Base-by-base conservation (phyloP, 441 rosid species). In the Lagerstroemia fauriei region DNA sequence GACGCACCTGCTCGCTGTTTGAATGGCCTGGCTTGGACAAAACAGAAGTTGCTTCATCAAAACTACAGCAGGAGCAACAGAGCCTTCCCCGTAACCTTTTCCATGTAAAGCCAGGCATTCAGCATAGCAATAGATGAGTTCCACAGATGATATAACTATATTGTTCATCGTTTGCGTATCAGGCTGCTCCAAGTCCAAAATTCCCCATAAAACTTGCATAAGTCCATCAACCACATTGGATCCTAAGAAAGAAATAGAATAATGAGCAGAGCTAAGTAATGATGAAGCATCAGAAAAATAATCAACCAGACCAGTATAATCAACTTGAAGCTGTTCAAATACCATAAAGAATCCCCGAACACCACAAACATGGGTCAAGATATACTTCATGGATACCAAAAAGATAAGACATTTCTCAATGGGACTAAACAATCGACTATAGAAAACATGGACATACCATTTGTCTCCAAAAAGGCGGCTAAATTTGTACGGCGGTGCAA, bases 161-260 rank as follows among this genome's bases (percentile, higher is more conserved):
- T 91, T 96, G 89, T 96, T 97, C 98, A 95, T 91, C 57, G 99
- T 97, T 79, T 92, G 99, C 8, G 99, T 92, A 85, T 95, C 98
- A 61, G 97, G 99, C 82, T 93, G 95, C 87, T 94, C 99, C 20
- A 94, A 88, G 85, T 96, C 99, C 89, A 97, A 88, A 91, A 97
- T 94, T 88, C 97, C 99, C 99, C 99, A 97, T 66, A 97, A 88
- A 86, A 97, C 97, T 89, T 89, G 95, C 98, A 95, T 92, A 82
- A 97, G 92, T 77, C 97, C 95, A 91, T 97, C 97, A 81, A 97
- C 95, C 82, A 96, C 95, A 84, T 94, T 93, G 72, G 99, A 89
- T 82, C 99, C 99, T 97, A 85, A 86, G 87, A 65, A 77, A 84
- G 70, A 47, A 70, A 51, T 44, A 48, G 29, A 73, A 82, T 56